Conservation (phyloP, 2,329 filamentous ascomycete genomes). For the Trichoderma breve region DNA sequence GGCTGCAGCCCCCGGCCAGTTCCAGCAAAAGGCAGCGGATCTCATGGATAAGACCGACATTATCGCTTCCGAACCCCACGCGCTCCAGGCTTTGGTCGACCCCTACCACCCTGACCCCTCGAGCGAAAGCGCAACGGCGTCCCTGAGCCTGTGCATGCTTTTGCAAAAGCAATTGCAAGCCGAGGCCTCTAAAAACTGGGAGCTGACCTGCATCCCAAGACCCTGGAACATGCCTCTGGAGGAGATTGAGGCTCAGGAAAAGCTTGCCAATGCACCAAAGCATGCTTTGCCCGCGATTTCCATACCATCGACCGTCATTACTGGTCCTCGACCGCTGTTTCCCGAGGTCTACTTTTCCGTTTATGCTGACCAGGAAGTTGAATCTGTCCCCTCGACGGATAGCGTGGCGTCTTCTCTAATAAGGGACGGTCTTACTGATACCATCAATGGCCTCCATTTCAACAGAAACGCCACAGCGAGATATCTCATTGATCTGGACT, state of each 20-base stretch:
- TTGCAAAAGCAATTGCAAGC: conserved; percentile 81
- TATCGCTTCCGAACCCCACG: conserved; percentile 83
- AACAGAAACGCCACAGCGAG: conserved; percentile 86
- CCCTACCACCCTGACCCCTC: conserved; percentile 69
- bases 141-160: conserved; percentile 70
- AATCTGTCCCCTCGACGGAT: conserved; percentile 77
- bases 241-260: conserved; percentile 59
- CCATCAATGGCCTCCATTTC: conserved; percentile 90
- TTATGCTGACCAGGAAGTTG: conserved; percentile 80
- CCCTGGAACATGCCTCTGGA: conserved; percentile 64
- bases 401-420: conserved; percentile 80
- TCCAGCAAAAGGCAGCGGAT: conserved; percentile 70
- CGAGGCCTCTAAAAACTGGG: conserved; percentile 74
- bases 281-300: conserved; percentile 74
- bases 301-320: conserved; percentile 72
- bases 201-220: conserved; percentile 65
- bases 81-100: conserved; percentile 81
- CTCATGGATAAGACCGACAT: conserved; percentile 93
- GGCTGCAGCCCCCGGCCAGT: conserved; percentile 66
- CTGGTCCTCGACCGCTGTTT: conserved; percentile 75
- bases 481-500: conserved; percentile 90
- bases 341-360: conserved; percentile 94
- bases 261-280: conserved; percentile 61
- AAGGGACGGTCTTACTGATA: conserved; percentile 83
- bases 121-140: conserved; percentile 61